Evolutionary conservation across 768 basidiomycete genomes (phyloP).

Genomic region (Naganishia vaughanmartiniae): DNA sequence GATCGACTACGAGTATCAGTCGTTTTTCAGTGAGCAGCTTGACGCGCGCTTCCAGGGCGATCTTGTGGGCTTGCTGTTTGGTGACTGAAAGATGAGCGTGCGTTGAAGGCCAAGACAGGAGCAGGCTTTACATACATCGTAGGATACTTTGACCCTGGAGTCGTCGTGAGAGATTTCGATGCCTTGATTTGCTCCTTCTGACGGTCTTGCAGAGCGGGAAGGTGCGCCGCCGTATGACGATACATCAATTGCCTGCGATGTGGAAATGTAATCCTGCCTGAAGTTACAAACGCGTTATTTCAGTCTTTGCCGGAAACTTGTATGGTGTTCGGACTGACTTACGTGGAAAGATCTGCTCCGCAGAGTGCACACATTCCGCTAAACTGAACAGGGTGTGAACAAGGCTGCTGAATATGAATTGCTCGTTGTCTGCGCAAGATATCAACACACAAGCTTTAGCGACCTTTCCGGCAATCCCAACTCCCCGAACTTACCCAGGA

Average conservation of each 20-base stretch:
- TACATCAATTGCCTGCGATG: conserved; percentile 24
- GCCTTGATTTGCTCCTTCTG: conserved; percentile 19
- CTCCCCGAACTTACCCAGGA: conserved; percentile 22
- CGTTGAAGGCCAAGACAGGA: not conserved
- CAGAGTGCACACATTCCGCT: conserved; percentile 89
- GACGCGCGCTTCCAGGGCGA: conserved; percentile 77
- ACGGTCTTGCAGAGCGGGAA: not conserved
- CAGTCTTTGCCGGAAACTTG: not conserved
- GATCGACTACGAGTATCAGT: conserved; percentile 93
- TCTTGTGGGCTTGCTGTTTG: conserved; percentile 71
- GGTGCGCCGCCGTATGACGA: conserved; percentile 10
- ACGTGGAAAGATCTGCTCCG: conserved; percentile 80
- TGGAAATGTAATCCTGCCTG: conserved; percentile 47
- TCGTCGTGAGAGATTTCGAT: conserved; percentile 63
- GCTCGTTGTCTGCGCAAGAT: conserved; percentile 39
- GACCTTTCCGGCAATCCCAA: no score
- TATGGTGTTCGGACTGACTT: conserved; percentile 26
- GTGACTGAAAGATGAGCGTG: not conserved
- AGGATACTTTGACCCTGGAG: conserved; percentile 82
- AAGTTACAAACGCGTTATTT: not conserved
- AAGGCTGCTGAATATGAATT: conserved; percentile 76
- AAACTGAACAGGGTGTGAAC: conserved; percentile 90
- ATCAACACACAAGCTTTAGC: not conserved
- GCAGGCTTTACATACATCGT: conserved; percentile 56
- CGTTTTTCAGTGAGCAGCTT: conserved; percentile 72